Evolutionary conservation across 2,329 filamentous ascomycete species (phyloP).

Genomic region (Reticulascus tulasneorum): DNA sequence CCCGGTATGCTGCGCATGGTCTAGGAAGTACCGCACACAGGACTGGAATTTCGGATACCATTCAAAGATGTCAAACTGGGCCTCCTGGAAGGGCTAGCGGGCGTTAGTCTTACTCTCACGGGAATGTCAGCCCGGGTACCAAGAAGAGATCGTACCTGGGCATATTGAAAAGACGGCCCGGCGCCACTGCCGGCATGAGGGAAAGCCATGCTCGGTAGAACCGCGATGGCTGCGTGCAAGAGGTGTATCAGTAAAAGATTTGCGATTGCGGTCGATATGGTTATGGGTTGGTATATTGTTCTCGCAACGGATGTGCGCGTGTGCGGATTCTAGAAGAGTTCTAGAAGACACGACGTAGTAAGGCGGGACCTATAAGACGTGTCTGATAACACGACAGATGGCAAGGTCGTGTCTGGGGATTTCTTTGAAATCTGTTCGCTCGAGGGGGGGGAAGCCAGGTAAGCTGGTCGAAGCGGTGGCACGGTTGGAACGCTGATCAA

Average conservation of each 20-base stretch:
- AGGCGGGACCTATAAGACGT: too few species aligned
- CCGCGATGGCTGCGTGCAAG: too few species aligned
- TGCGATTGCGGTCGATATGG: too few species aligned
- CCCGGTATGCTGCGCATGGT: slow-evolving; percentile 79
- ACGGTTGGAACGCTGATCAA: slow-evolving; percentile 12
- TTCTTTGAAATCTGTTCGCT: too few species aligned
- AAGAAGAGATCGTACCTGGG: slow-evolving; percentile 15
- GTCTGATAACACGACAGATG: slow-evolving; percentile 13
- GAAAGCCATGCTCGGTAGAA: slow-evolving; percentile 8
- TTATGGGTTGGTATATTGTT: too few species aligned
- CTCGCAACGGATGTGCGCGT: too few species aligned
- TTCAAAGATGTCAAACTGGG: slow-evolving; percentile 74
- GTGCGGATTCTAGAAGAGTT: too few species aligned
- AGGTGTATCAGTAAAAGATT: too few species aligned
- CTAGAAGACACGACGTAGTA: too few species aligned
- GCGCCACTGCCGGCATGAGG: slow-evolving; percentile 11
- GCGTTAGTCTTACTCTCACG: too few species aligned
- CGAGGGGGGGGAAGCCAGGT: slow-evolving; percentile 7
- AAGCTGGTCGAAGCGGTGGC: slow-evolving; percentile 8
- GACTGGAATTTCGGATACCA: slow-evolving; percentile 91
- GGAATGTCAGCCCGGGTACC: too few species aligned
- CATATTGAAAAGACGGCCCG: slow-evolving; percentile 12
- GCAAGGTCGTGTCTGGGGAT: slow-evolving; percentile 3
- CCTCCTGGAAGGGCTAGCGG: slow-evolving; percentile 44
- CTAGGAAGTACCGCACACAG: slow-evolving; percentile 87